Base-by-base conservation (phyloP, 225 moss, liverwort and hornwort genomes). In the Asterella californica region DNA sequence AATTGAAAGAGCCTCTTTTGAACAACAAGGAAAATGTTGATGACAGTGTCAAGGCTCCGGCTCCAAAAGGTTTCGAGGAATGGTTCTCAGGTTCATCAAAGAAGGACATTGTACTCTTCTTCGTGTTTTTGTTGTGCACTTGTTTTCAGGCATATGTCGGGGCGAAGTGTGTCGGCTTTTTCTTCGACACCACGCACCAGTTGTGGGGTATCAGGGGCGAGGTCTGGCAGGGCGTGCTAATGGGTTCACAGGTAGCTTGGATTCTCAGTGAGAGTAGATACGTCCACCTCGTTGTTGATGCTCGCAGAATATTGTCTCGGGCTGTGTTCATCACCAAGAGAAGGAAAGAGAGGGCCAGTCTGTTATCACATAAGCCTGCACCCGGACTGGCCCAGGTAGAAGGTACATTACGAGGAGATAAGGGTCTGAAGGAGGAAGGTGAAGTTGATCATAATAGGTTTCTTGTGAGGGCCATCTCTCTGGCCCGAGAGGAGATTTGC, bases 121-220 rank as follows among this genome's bases (percentile, higher is more conserved):
- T 82, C 63, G 71, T 93, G 52, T 99, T 99, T 80, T 82, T 99
- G 61, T 33, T 90, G 55, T 92, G 95, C 76, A 99, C 99, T 53
- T 90, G 76, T 45, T 99, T 99, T 78, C 99, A 99, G 90, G 99
- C 91, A 67, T 99, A 80, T 85, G 93, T 99, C 17, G 99, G 99
- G 82, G 95, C 91, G 32, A 99, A 99, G 81, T 99, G 99, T 79
- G 91, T 95, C 83, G 82, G 87, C 69, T 99, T 95, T 83, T 92
- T 75, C 88, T 99, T 93, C 82, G 99, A 99, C 87, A 84, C 78
- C 19, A 50, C 76, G 74, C 95, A 95, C 78, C 78, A 78, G 57
- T 75, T 99, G 52, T 85, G 87, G 84, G 92, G 95, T 73, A 82
- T 91, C 38, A 89, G 87, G 32, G 93, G 88, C 63, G 95, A 95